A percentile compares a stretch with the other conserved stretches of the same genome.
phyloP scores from a whole-genome alignment of 257 asterid genomes.

The Phtheirospermum japonicum region DNA sequence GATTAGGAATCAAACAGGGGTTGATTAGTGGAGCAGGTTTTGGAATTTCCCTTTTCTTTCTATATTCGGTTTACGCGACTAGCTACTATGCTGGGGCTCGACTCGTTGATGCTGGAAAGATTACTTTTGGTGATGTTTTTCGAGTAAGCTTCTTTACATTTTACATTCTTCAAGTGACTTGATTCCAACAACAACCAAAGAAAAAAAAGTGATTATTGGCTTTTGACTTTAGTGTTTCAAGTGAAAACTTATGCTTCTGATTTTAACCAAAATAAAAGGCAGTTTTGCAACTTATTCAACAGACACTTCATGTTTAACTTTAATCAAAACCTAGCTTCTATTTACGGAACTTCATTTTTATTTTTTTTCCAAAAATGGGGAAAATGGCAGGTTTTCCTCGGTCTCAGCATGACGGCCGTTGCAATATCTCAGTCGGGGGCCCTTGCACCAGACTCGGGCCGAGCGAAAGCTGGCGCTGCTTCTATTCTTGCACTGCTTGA shows the following conservation, averaged over 20 bases:
- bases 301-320: too few species aligned
- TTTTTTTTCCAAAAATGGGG: too few species aligned
- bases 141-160: constrained; percentile 36
- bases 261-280: too few species aligned
- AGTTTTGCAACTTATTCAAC: too few species aligned
- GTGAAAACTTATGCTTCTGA: too few species aligned
- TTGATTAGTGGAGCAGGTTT: constrained; percentile 50
- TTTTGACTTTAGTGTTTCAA: too few species aligned
- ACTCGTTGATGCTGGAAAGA: constrained; percentile 46
- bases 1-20: constrained; percentile 44
- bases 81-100: constrained; percentile 70
- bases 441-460: constrained; percentile 62
- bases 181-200: too few species aligned
- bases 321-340: background rate
- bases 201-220: too few species aligned
- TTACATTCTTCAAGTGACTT: background rate
- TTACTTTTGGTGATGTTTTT: constrained; percentile 54
- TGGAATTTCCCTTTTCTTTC: constrained; percentile 53
- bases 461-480: constrained; percentile 52
- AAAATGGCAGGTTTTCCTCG: constrained; percentile 51
- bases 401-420: constrained; percentile 51
- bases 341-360: too few species aligned
- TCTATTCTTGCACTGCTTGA: constrained; percentile 59
- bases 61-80: constrained; percentile 48
- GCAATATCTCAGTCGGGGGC: constrained; percentile 61